Percentiles rank a stretch among this genome's conserved stretches.
phyloP scores from a whole-genome alignment of 2,329 filamentous ascomycete species.

The Aspergillus glaucus region DNA sequence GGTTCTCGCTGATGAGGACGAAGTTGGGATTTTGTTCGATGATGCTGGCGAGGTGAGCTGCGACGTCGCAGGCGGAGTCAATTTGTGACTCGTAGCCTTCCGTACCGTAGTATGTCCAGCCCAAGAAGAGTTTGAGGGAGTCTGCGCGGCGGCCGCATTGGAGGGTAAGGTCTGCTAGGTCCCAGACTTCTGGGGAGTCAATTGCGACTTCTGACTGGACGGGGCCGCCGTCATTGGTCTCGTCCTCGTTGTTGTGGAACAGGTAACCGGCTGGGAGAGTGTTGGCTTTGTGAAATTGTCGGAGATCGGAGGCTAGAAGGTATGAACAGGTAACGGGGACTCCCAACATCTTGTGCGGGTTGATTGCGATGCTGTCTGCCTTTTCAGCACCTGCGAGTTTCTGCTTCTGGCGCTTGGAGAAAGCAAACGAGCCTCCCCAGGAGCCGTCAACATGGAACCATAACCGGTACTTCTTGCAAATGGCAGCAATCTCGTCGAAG shows the following conservation, averaged over 20 bases:
- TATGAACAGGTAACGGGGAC: conserved; percentile 88
- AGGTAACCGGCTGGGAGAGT: conserved; percentile 81
- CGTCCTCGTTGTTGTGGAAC: conserved; percentile 57
- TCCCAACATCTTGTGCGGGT: conserved; percentile 96
- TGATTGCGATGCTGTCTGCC: conserved; percentile 78
- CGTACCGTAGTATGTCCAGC: conserved; percentile 84
- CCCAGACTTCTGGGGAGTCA: conserved; percentile 61
- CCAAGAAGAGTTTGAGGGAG: conserved; percentile 76
- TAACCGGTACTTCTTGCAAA: conserved; percentile 66
- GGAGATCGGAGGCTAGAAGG: conserved; percentile 70
- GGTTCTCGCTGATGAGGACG: conserved; percentile 64
- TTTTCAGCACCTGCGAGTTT: conserved; percentile 66
- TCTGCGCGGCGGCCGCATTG: conserved; percentile 89
- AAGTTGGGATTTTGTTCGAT: conserved; percentile 57
- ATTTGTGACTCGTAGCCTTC: conserved; percentile 64
- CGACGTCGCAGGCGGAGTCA: conserved; percentile 66
- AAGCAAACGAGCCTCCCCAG: conserved; percentile 82
- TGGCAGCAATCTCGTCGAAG: conserved; percentile 59
- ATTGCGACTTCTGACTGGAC: conserved; percentile 17
- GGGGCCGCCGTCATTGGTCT: conserved; percentile 13
- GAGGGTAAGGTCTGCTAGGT: conserved; percentile 84
- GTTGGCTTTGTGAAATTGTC: conserved; percentile 73
- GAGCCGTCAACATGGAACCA: conserved; percentile 93
- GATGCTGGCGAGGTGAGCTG: conserved; percentile 59
- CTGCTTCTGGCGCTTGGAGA: conserved; percentile 57